Conservation (phyloP, 2,329 filamentous ascomycete genomes). For the Microcyclosporella mali region DNA sequence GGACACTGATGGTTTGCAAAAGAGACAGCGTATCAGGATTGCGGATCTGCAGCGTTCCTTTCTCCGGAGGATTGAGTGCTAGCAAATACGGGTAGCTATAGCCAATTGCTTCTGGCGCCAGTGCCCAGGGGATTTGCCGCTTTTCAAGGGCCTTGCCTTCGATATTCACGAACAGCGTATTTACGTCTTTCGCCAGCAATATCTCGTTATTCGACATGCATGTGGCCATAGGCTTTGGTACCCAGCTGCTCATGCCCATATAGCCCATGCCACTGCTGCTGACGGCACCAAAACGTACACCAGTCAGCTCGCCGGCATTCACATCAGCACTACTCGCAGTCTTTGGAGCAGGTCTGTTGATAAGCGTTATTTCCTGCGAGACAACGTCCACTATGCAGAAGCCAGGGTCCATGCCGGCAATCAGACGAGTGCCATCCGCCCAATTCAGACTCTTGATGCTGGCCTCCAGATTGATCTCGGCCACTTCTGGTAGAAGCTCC, state of each 20-base stretch:
- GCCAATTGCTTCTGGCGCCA: slow-evolving; percentile 81
- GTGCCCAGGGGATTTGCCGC: slow-evolving; percentile 84
- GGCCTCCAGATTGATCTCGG: slow-evolving; percentile 73
- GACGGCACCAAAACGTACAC: slow-evolving; percentile 68
- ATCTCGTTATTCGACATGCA: slow-evolving; percentile 77
- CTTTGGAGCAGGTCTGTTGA: slow-evolving; percentile 45
- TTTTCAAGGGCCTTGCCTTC: slow-evolving; percentile 76
- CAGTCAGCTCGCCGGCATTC: slow-evolving; percentile 56
- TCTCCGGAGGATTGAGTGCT: slow-evolving; percentile 73
- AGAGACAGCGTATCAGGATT: slow-evolving; percentile 90
- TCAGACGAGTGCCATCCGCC: slow-evolving; percentile 77
- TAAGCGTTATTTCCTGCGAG: slow-evolving; percentile 66
- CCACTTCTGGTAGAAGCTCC: slow-evolving; percentile 68
- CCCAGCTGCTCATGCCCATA: slow-evolving; percentile 87
- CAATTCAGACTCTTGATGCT: slow-evolving; percentile 85
- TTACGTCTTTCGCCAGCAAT: slow-evolving; percentile 94
- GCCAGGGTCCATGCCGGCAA: slow-evolving; percentile 84
- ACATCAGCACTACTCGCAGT: slow-evolving; percentile 17
- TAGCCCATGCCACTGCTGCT: slow-evolving; percentile 89
- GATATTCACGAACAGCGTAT: slow-evolving; percentile 83
- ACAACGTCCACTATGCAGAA: slow-evolving; percentile 85
- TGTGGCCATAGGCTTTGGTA: slow-evolving; percentile 82
- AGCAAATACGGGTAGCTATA: slow-evolving; percentile 97
- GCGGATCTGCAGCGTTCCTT: slow-evolving; percentile 79
- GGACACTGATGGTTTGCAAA: slow-evolving; percentile 75